phyloP scores from a whole-genome alignment of 495 filamentous ascomycete genomes.

The Lasiosphaeriaceae sp. region DNA sequence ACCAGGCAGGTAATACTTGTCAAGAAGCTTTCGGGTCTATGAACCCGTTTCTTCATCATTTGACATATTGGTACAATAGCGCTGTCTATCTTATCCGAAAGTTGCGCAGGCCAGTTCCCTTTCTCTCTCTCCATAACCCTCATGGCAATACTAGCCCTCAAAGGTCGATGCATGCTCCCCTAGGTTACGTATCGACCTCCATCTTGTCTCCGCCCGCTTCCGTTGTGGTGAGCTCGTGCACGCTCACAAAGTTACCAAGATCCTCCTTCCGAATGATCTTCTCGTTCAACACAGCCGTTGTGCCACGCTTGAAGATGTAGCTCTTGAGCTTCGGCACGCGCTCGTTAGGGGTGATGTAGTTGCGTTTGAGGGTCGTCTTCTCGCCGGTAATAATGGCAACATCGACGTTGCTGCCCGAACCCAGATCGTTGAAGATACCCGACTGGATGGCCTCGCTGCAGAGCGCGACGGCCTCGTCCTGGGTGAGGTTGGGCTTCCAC shows the following conservation, averaged over 20 bases:
- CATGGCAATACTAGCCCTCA: not conserved
- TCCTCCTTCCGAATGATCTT: conserved; percentile 89
- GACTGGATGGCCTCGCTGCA: conserved; percentile 87
- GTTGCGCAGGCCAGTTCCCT: not conserved
- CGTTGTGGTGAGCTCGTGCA: conserved; percentile 68
- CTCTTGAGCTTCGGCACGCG: conserved; percentile 86
- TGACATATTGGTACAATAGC: conserved; percentile 13
- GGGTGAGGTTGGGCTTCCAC: conserved; percentile 78
- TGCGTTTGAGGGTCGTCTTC: conserved; percentile 87
- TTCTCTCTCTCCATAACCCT: not conserved
- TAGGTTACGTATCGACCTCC: conserved; percentile 86
- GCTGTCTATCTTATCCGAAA: not conserved
- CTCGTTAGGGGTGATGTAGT: conserved; percentile 89
- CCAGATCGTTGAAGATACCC: conserved; percentile 99
- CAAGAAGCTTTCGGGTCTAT: not conserved
- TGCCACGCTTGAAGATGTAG: conserved; percentile 84
- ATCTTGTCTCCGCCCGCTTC: conserved; percentile 84
- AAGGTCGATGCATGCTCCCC: too few relatives aligned
- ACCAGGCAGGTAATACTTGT: too few relatives aligned
- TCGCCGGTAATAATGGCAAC: conserved; percentile 90
- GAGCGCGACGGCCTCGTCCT: conserved; percentile 77
- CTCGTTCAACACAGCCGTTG: conserved; percentile 90
- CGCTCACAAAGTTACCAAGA: conserved; percentile 89
- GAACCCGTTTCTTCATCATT: conserved; percentile 12
- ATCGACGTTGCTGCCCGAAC: conserved; percentile 95